A percentile compares a stretch with the other conserved stretches of the same genome.
Conservation (phyloP, 331 rosid genomes). For the Acacia concinna region DNA sequence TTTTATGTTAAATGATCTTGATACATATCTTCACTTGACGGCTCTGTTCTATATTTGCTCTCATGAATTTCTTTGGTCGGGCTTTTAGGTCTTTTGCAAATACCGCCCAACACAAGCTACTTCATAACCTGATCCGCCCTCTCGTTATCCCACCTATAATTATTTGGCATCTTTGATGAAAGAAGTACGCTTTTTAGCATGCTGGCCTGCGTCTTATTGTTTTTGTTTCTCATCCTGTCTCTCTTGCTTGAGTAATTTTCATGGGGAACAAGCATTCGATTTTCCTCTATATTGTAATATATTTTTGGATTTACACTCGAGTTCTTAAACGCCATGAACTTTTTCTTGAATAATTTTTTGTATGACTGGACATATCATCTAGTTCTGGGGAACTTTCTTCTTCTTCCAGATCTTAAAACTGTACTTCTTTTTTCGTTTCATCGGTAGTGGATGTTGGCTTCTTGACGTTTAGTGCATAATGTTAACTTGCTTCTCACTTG, state of each 20-base stretch:
- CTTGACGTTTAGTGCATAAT: background rate
- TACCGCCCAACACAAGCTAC: background rate
- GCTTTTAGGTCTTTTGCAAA: background rate
- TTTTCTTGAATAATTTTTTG: background rate
- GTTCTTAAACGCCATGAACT: slow-evolving; percentile 5
- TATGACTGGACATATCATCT: background rate
- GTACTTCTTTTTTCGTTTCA: background rate
- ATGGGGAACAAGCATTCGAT: background rate
- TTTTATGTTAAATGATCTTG: background rate
- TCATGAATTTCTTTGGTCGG: background rate
- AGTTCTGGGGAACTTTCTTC: background rate
- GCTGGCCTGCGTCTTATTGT: background rate
- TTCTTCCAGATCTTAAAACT: background rate
- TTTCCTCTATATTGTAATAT: background rate
- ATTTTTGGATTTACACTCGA: background rate
- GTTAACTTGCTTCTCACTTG: background rate
- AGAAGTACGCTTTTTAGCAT: background rate
- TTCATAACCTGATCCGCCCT: slow-evolving; percentile 13
- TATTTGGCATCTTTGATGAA: background rate
- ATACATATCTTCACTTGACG: background rate
- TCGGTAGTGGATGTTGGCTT: background rate
- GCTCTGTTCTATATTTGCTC: background rate
- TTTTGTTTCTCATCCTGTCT: background rate
- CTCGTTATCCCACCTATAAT: background rate
- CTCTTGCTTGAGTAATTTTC: background rate